Base-by-base conservation (phyloP, 2,329 filamentous ascomycete genomes). In the Tolypocladium ovalisporum region DNA sequence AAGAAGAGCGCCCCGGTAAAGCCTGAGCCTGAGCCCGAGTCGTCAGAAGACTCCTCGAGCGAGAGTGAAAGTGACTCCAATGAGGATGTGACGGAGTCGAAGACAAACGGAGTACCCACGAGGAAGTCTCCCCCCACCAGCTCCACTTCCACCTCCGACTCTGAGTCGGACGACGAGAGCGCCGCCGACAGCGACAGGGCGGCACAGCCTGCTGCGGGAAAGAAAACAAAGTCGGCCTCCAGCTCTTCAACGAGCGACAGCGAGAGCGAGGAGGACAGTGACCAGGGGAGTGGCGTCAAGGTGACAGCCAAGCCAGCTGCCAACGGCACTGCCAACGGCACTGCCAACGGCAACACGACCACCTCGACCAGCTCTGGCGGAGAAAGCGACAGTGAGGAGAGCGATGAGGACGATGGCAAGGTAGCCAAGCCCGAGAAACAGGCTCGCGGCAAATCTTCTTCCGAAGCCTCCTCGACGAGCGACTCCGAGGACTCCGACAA, bases 1-100 rank as follows among this genome's bases (percentile, higher is more conserved):
- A 49, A 58, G 36, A 35, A 35, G 47, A 35, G 29, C 15, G 29
- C 22, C 29, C 24, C 55, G 12, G 35, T 59, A 44, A 62, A 69
- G 56, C 34, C 61, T 34, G 59, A 64, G 56, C 34, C 61, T 34
- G 59, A 64, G 49, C 29, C 59, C 13, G 58, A 63, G 24, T 59
- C 62, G 9, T 62, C 64, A 39, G 61, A 66, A 29, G 61, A 62
- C 17, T 62, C 61, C 2, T 63, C 59, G 55, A 70, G 66, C 57
- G 68, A 69, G 36, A 69, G 67, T 40, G 68, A 68, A 35, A 69
- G 67, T 42, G 68, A 68, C 47, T 64, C 65, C 34, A 64, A 66
- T 12, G 61, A 53, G 17, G 34, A 57, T 36, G 61, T 62, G 35
- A 62, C 35, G 27, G 62, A 67, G 55, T 56, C 59, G 35, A 56